Conservation (phyloP, 139 green algal species). For the Yamagishiella unicocca region DNA sequence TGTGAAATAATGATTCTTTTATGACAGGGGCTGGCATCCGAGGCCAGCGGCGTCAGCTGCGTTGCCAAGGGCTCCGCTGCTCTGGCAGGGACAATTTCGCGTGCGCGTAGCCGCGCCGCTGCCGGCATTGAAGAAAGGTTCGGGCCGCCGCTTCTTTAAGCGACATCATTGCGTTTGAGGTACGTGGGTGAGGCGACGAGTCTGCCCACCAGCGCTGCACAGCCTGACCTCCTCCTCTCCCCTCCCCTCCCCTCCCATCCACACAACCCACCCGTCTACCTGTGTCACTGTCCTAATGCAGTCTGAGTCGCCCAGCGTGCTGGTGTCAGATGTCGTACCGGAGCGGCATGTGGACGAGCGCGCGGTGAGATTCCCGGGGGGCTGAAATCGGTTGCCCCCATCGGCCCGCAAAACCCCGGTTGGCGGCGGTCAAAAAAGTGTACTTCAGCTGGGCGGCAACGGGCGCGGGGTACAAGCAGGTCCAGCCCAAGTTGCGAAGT, state of each 20-base stretch:
- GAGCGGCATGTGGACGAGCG: constrained; percentile 16
- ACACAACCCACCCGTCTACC: neutral
- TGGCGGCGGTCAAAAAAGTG: no score
- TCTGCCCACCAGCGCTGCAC: no score
- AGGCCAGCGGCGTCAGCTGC: neutral
- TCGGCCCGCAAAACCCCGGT: no score
- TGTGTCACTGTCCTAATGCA: neutral
- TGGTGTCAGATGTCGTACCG: neutral
- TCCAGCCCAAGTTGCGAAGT: no score
- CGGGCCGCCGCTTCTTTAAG: constrained; percentile 48
- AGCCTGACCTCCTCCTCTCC: no score
- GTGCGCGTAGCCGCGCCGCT: neutral
- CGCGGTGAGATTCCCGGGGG: no score
- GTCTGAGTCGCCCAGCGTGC: neutral
- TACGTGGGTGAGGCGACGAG: no score
- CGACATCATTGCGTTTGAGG: constrained; percentile 66
- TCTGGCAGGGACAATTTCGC: neutral
- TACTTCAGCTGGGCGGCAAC: no score
- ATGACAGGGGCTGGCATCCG: neutral
- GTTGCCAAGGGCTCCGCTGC: neutral
- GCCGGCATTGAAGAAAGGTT: neutral
- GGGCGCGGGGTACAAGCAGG: no score
- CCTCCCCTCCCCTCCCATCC: no score
- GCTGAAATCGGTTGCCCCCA: no score
- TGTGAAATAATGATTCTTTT: neutral